Conservation (phyloP, 768 basidiomycete genomes). For the Tremella fuciformis region DNA sequence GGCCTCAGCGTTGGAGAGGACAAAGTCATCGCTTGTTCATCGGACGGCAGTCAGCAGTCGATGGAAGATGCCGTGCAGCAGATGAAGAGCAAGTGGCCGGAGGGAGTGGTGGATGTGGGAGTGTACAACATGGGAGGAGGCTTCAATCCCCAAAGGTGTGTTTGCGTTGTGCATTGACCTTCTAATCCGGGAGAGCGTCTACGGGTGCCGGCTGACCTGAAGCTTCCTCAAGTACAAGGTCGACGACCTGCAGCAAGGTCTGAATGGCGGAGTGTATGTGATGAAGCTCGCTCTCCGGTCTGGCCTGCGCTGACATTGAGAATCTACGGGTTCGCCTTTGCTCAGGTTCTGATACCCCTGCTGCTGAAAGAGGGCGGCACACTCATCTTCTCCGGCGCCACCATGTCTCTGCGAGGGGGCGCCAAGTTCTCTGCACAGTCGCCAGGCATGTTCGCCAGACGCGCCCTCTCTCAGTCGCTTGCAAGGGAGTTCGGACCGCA, state of each 20-base stretch:
- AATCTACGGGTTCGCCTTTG: slow-evolving; percentile 37
- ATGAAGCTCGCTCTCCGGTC: neutral
- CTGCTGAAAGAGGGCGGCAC: slow-evolving; percentile 27
- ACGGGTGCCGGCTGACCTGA: no score
- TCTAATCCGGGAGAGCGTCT: no score
- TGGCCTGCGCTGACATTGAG: slow-evolving; percentile 12
- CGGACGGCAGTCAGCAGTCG: slow-evolving; percentile 28
- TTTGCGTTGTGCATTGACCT: no score
- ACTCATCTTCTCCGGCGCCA: slow-evolving; percentile 46
- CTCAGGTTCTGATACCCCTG: slow-evolving; percentile 31
- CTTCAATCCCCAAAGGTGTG: slow-evolving; percentile 21
- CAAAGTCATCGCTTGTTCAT: slow-evolving; percentile 26
- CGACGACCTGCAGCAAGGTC: slow-evolving; percentile 24
- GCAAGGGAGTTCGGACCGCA: slow-evolving; percentile 49
- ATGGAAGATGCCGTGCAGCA: slow-evolving; percentile 30
- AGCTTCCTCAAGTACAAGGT: slow-evolving; percentile 34
- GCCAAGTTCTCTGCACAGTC: slow-evolving; percentile 31
- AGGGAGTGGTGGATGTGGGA: slow-evolving; percentile 37
- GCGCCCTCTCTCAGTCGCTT: slow-evolving; percentile 40
- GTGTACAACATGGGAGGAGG: slow-evolving; percentile 36
- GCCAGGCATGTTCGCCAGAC: slow-evolving; percentile 40
- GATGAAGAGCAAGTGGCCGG: slow-evolving; percentile 39
- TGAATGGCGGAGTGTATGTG: slow-evolving; percentile 39
- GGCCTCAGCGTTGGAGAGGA: slow-evolving; percentile 23
- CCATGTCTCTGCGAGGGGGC: slow-evolving; percentile 37